These are phyloP conservation scores for Saccharum spontaneum DNA, from an alignment of 176 grass and related monocot genomes.

Conservation along the genomic window DNA sequence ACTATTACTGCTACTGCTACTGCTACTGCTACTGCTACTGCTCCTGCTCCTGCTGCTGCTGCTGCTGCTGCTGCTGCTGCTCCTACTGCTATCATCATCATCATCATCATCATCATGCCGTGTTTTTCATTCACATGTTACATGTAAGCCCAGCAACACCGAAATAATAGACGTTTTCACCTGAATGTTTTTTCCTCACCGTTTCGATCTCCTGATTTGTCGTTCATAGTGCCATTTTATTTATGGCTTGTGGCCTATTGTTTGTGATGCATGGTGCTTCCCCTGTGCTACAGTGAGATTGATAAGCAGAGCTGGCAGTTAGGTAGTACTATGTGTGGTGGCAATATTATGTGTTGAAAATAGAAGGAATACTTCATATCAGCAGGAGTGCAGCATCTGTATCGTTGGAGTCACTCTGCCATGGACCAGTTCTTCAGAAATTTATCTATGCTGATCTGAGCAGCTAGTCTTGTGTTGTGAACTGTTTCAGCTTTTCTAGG, in stretches of 20 bases:
- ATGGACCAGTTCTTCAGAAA: neutral
- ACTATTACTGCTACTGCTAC: too few relatives aligned
- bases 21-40: too few relatives aligned
- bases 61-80: too few relatives aligned
- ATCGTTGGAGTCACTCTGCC: neutral
- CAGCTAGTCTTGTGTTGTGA: neutral
- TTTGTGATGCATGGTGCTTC: neutral
- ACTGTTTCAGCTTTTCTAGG: neutral
- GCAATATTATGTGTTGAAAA: neutral
- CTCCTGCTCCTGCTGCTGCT: too few relatives aligned
- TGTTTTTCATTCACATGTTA: neutral
- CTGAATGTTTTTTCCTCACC: neutral
- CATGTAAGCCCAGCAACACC: neutral
- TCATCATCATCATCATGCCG: too few relatives aligned
- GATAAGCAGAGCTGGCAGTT: neutral
- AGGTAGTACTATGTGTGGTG: neutral
- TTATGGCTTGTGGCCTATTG: neutral
- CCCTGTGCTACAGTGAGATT: neutral
- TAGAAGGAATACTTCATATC: neutral
- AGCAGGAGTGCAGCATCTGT: neutral
- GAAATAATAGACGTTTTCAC: neutral
- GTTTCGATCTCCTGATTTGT: neutral
- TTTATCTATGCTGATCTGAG: neutral
- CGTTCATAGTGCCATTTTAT: neutral
- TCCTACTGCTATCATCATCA: too few relatives aligned